Percentiles rank a stretch among this genome's conserved stretches.
Conservation (phyloP, 75 land plant genomes). For the Cunninghamia lanceolata region DNA sequence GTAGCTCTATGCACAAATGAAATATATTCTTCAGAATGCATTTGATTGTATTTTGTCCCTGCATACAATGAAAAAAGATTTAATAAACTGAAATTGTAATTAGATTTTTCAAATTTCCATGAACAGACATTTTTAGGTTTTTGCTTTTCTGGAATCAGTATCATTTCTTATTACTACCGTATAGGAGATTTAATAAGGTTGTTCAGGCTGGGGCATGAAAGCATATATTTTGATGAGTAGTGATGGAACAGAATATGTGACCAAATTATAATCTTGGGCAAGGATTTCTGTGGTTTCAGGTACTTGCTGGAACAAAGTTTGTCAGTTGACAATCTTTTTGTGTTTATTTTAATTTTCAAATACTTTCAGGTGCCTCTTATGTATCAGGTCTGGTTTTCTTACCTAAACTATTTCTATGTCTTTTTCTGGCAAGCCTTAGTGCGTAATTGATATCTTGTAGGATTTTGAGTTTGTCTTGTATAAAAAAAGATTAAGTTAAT, state of each 20-base stretch:
- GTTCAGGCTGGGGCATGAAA: not conserved
- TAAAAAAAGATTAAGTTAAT: not conserved
- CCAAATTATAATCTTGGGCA: not conserved
- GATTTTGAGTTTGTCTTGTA: not conserved
- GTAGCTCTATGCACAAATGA: not conserved
- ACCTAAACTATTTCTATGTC: not conserved
- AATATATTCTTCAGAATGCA: not conserved
- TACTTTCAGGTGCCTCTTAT: slow-evolving; percentile 81
- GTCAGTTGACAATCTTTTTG: slow-evolving; percentile 98
- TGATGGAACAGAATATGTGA: not conserved
- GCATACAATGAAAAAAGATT: too few species aligned
- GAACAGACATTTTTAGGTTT: not conserved
- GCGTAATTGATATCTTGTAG: not conserved
- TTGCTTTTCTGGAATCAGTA: not conserved
- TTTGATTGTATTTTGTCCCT: not conserved
- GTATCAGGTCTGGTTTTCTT: slow-evolving; percentile 65
- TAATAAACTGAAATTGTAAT: not conserved
- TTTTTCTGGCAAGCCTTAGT: not conserved
- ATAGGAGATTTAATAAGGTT: not conserved
- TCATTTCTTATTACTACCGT: not conserved
- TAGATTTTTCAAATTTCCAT: not conserved
- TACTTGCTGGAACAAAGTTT: slow-evolving; percentile 96
- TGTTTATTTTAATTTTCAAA: slow-evolving; percentile 89
- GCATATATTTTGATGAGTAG: not conserved
- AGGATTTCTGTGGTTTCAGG: slow-evolving; percentile 40